Base-by-base conservation (phyloP, 768 basidiomycete species). In the Panaeolus cyanescens region DNA sequence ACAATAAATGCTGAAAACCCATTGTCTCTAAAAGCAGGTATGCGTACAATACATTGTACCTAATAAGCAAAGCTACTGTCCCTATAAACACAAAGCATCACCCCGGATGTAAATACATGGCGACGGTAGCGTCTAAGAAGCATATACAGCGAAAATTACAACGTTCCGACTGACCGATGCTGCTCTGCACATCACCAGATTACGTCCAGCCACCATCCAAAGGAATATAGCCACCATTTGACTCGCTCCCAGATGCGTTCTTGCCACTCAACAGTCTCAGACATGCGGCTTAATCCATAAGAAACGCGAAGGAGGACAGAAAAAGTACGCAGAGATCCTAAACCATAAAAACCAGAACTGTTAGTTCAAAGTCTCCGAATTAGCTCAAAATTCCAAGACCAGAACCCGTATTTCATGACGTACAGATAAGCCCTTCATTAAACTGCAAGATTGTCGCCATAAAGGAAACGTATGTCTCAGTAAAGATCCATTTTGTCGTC, bases 401-500 rank as follows among this genome's bases (percentile, higher is more conserved):
- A 50, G 45, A 50, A 30, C 45, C 45, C 2, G 12, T 28, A 28
- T 13, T 50, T 28, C 40, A 9, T 50, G 45, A 50, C 45, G 45
- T 50, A 50, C 45, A 39, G 56, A 58, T 39, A 36, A 39, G 40
- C 30, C 25, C 17, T 37, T 32, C 33, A 36, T 36, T 12, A 20
- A 28, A 28, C 31, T 20, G 6, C 32, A 39, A 12, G 31, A 37
- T 36, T 28, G 56, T 19, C 30, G 36, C 31, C 56, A n/a, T 17
- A 13, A 50, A 28, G 45, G 45, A 50, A 50, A 50, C 12, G 45
- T n/a, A n/a, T 25, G 45, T 50, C 33, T 72, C 77, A 90, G 69
- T 87, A 88, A 56, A 91, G 68, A 62, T 87, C 86, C 65, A 83
- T 71, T 68, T 79, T 83, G 69, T 90, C 89, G 65, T 90, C 89